Percentiles rank a stretch among this genome's conserved stretches.
These are phyloP conservation scores for Petasospora rhodanensis DNA, from an alignment of 1,139 yeast species.

Conservation along the genomic window DNA sequence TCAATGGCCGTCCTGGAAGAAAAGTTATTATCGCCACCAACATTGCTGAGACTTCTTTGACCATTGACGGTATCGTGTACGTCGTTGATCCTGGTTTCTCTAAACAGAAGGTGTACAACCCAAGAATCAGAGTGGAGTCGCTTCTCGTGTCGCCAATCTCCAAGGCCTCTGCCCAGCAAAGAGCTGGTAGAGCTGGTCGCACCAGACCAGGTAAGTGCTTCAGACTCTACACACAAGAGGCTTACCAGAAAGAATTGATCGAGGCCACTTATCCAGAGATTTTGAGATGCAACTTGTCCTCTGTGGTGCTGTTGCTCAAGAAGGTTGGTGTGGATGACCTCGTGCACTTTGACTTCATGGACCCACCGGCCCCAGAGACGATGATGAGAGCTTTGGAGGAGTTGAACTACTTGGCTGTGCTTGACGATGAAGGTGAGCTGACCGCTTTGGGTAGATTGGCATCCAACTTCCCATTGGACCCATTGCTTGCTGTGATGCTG, in stretches of 20 bases:
- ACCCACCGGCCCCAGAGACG: slow-evolving; percentile 99
- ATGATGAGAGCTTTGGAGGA: slow-evolving; percentile 99
- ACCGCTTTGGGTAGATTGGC: slow-evolving; percentile 87
- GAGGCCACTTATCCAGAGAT: slow-evolving; percentile 97
- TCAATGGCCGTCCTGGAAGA: slow-evolving; percentile 81
- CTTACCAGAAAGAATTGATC: slow-evolving; percentile 87
- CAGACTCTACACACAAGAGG: slow-evolving; percentile 93
- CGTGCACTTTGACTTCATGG: slow-evolving; percentile 98
- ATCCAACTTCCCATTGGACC: slow-evolving; percentile 93
- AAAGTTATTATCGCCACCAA: slow-evolving; percentile 93
- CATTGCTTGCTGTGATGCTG: slow-evolving; percentile 89
- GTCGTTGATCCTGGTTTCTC: slow-evolving; percentile 98
- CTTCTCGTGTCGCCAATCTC: slow-evolving; percentile 93
- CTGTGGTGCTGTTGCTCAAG: slow-evolving; percentile 88
- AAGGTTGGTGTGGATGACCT: slow-evolving; percentile 93
- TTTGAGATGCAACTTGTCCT: slow-evolving; percentile 82
- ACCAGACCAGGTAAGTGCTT: slow-evolving; percentile 98
- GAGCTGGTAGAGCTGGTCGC: slow-evolving; percentile 99
- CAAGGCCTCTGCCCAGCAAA: slow-evolving; percentile 94
- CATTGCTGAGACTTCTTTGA: slow-evolving; percentile 95
- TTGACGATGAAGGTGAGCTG: slow-evolving; percentile 87
- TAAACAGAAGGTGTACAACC: slow-evolving; percentile 94
- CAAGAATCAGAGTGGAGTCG: slow-evolving; percentile 93
- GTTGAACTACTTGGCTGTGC: slow-evolving; percentile 81
- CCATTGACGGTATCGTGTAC: slow-evolving; percentile 95